phyloP scores from a whole-genome alignment of 176 grass and related monocot species.

The Raddia guianensis region DNA sequence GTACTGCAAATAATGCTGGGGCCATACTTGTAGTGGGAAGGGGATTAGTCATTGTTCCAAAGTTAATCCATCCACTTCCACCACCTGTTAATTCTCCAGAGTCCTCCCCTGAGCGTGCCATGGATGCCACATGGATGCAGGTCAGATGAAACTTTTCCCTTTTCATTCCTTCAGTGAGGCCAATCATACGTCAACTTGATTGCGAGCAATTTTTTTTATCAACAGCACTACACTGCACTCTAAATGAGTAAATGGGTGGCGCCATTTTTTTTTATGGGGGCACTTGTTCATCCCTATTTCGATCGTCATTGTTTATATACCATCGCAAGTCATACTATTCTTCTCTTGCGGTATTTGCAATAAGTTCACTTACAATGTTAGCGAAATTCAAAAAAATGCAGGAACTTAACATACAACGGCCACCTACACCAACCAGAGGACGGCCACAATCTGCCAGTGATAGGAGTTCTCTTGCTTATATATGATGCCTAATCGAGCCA shows the following conservation, averaged over 20 bases:
- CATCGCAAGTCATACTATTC: neutral
- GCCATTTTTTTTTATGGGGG: neutral
- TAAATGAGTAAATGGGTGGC: neutral
- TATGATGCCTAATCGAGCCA: conserved; percentile 47
- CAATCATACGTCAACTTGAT: neutral
- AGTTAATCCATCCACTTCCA: conserved; percentile 99
- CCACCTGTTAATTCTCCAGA: conserved; percentile 88
- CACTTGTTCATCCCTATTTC: neutral
- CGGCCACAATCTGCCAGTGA: conserved; percentile 85
- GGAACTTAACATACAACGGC: conserved; percentile 97
- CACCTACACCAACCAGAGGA: conserved; percentile 97
- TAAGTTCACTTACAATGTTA: neutral
- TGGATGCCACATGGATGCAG: conserved; percentile 98
- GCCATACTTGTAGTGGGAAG: conserved; percentile 96
- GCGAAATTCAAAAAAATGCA: conserved; percentile 43
- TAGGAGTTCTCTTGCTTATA: conserved; percentile 97
- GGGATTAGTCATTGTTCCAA: conserved; percentile 84
- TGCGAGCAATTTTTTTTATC: neutral
- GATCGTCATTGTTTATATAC: neutral
- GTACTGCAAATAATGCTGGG: conserved; percentile 97
- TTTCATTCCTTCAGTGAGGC: conserved; percentile 7
- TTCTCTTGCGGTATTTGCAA: neutral
- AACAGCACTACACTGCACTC: conserved; percentile 8
- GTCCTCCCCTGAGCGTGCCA: conserved; percentile 76
- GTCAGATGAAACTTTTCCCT: conserved; percentile 45